phyloP scores from a whole-genome alignment of 2,329 filamentous ascomycete genomes.

The Ophiostoma fasciatum region DNA sequence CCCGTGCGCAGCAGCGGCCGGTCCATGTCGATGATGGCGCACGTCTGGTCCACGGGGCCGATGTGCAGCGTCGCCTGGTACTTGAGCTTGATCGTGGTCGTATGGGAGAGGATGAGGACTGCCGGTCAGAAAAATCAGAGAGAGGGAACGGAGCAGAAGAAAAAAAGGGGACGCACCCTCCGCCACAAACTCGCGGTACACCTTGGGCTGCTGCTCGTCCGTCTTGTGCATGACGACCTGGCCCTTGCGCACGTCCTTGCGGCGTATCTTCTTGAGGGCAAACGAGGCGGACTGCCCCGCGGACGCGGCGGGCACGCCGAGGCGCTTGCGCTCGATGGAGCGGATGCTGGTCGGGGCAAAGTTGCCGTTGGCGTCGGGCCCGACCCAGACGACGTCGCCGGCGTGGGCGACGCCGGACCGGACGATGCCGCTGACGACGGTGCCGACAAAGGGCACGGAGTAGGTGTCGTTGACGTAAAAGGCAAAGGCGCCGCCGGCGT shows the following conservation, averaged over 20 bases:
- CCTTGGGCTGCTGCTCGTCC: slow-evolving; percentile 54
- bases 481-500: slow-evolving; percentile 76
- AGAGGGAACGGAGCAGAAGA: background rate
- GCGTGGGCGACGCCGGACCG: slow-evolving; percentile 77
- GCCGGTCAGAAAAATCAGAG: background rate
- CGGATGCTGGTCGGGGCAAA: slow-evolving; percentile 78
- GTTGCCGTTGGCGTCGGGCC: slow-evolving; percentile 79
- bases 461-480: slow-evolving; percentile 97
- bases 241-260: slow-evolving; percentile 90
- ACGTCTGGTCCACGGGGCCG: slow-evolving; percentile 87
- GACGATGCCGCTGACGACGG: slow-evolving; percentile 87
- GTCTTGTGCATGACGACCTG: slow-evolving; percentile 89
- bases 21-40: slow-evolving; percentile 93
- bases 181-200: slow-evolving; percentile 62
- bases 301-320: slow-evolving; percentile 71
- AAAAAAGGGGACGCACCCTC: slow-evolving; percentile 37
- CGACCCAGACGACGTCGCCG: slow-evolving; percentile 79
- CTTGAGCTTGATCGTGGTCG: slow-evolving; percentile 90
- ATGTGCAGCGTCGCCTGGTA: slow-evolving; percentile 99
- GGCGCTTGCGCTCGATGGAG: slow-evolving; percentile 88
- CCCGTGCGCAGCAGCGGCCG: slow-evolving; percentile 90
- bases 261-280: slow-evolving; percentile 70
- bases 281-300: slow-evolving; percentile 91
- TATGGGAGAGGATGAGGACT: slow-evolving; percentile 89
- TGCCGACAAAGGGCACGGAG: slow-evolving; percentile 92